Evolutionary conservation across 495 filamentous ascomycete genomes (phyloP).

Genomic region (Wilcoxina mikolae): DNA sequence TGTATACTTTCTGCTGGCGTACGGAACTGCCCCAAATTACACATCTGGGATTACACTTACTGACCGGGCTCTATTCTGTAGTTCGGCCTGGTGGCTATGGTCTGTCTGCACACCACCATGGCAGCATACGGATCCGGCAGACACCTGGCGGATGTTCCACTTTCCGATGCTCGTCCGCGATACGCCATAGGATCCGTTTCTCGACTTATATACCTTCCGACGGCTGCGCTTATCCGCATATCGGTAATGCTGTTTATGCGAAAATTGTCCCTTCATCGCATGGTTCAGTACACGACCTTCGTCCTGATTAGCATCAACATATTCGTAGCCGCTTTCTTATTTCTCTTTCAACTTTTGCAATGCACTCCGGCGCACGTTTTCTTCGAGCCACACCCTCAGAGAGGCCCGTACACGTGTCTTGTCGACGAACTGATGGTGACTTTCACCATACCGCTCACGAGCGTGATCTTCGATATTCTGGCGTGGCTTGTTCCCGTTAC

Average conservation of each 20-base stretch:
- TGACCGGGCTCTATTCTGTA: background rate
- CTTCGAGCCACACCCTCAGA: background rate
- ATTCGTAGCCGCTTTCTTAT: background rate
- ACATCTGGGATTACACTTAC: background rate
- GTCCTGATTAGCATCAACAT: background rate
- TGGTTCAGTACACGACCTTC: background rate
- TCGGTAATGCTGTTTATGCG: background rate
- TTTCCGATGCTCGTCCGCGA: background rate
- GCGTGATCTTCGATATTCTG: background rate
- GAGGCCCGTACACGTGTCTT: background rate
- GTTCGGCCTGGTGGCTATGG: background rate
- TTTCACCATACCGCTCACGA: background rate
- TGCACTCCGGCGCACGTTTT: background rate
- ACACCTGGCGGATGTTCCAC: background rate
- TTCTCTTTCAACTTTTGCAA: too few species aligned
- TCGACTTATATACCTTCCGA: background rate
- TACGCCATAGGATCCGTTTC: background rate
- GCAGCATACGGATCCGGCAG: background rate
- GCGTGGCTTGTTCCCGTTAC: background rate
- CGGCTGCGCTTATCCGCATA: background rate
- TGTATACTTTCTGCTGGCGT: background rate
- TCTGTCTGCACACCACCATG: background rate
- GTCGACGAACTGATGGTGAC: background rate
- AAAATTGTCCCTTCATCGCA: background rate
- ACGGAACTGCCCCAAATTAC: background rate